Conservation (phyloP, 1,284 basidiomycete genomes). For the Mycosarcoma mackinlayi region DNA sequence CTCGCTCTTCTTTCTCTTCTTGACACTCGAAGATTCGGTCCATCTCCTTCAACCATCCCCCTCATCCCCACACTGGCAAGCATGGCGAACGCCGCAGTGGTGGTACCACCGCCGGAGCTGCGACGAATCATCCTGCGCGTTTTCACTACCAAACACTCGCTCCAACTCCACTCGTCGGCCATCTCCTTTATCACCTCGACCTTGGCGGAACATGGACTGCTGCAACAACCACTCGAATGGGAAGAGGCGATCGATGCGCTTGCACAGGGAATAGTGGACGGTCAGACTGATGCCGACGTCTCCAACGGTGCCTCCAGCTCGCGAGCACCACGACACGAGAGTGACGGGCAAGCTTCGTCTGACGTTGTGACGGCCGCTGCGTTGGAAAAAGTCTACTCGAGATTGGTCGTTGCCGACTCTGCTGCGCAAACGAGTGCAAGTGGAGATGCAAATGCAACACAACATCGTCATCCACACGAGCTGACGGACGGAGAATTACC, state of each 20-base stretch:
- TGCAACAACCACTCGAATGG: slow-evolving; percentile 53
- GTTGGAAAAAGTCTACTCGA: slow-evolving; percentile 61
- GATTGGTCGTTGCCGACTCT: slow-evolving; percentile 59
- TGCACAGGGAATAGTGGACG: slow-evolving; percentile 60
- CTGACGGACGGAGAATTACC: slow-evolving; percentile 73
- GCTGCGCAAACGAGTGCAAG: slow-evolving; percentile 20
- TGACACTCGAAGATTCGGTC: too few relatives aligned
- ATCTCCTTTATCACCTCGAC: slow-evolving; percentile 62
- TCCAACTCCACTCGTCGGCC: slow-evolving; percentile 65
- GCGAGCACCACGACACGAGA: background rate
- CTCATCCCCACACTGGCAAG: background rate
- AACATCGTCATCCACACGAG: slow-evolving; percentile 35
- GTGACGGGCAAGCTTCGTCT: slow-evolving; percentile 5
- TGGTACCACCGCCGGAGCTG: slow-evolving; percentile 50
- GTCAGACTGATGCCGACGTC: slow-evolving; percentile 33
- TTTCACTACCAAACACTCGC: slow-evolving; percentile 63
- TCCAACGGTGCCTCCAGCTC: background rate
- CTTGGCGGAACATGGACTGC: slow-evolving; percentile 57
- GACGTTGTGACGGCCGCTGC: slow-evolving; percentile 58
- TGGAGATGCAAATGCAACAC: background rate
- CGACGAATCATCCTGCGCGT: slow-evolving; percentile 59
- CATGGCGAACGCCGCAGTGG: background rate
- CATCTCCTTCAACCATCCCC: background rate
- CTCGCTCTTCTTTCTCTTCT: background rate
- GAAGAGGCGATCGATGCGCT: slow-evolving; percentile 66